Evolutionary conservation across 2,329 filamentous ascomycete genomes (phyloP).

Genomic region (Chaetomium globosum): DNA sequence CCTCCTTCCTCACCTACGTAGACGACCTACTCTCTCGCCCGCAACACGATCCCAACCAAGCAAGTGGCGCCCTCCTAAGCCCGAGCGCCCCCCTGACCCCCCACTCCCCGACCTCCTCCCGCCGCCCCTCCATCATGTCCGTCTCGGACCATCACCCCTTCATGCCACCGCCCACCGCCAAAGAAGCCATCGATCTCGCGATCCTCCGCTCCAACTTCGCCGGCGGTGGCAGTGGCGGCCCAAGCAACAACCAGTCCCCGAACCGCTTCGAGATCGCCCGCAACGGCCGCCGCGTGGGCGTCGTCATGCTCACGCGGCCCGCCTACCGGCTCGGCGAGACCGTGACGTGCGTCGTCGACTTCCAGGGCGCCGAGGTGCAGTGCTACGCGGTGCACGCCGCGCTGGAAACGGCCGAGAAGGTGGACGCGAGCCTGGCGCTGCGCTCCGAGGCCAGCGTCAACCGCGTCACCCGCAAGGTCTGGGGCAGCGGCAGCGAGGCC

Average conservation of each 20-base stretch:
- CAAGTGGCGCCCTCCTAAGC: constrained; percentile 66
- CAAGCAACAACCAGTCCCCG: constrained; percentile 60
- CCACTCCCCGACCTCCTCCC: constrained; percentile 45
- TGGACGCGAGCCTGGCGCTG: constrained; percentile 78
- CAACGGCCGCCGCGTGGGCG: constrained; percentile 86
- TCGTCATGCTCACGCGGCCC: constrained; percentile 84
- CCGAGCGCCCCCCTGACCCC: constrained; percentile 59
- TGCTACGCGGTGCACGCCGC: constrained; percentile 84
- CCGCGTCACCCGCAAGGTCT: constrained; percentile 79
- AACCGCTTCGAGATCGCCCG: constrained; percentile 95
- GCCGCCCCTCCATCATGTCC: constrained; percentile 52
- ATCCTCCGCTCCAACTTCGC: constrained; percentile 80
- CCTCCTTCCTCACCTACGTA: constrained; percentile 76
- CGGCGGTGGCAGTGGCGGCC: constrained; percentile 48
- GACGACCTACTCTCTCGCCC: constrained; percentile 70
- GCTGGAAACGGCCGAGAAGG: constrained; percentile 82
- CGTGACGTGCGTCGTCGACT: constrained; percentile 82
- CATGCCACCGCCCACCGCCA: constrained; percentile 62
- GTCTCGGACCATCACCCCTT: constrained; percentile 27
- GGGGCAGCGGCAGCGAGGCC: constrained; percentile 78
- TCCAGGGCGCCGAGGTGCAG: constrained; percentile 72
- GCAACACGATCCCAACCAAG: constrained; percentile 45
- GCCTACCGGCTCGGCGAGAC: constrained; percentile 88
- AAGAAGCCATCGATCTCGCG: constrained; percentile 87
- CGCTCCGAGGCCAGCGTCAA: constrained; percentile 84